phyloP scores from a whole-genome alignment of 179 eudicot species.

The Beta lomatogona region DNA sequence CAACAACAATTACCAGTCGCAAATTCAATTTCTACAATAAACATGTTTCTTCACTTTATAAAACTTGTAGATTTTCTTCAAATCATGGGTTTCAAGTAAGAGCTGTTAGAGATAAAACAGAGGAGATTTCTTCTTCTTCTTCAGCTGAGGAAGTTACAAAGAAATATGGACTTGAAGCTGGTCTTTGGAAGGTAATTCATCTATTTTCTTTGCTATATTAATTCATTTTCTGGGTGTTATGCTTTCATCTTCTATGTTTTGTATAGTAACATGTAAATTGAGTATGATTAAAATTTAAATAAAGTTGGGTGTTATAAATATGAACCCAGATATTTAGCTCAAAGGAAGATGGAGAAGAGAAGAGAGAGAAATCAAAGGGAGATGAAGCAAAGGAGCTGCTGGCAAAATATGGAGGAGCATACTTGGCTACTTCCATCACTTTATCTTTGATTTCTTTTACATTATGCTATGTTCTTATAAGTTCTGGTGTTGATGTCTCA shows the following conservation, averaged over 20 bases:
- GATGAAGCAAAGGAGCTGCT: conserved; percentile 83
- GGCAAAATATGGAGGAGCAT: conserved; percentile 91
- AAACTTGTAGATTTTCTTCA: background rate
- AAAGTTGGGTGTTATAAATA: background rate
- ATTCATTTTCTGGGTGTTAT: background rate
- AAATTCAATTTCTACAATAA: background rate
- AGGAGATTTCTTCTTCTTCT: conserved; percentile 40
- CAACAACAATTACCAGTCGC: background rate
- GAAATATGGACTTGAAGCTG: conserved; percentile 90
- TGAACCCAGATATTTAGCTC: conserved; percentile 71
- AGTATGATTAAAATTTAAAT: too few relatives aligned
- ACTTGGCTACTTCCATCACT: conserved; percentile 84
- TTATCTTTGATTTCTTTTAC: conserved; percentile 85
- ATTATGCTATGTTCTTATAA: conserved; percentile 74
- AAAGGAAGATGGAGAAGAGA: conserved; percentile 63
- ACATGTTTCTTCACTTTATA: background rate
- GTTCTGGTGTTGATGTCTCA: conserved; percentile 79
- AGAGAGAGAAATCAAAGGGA: conserved; percentile 66
- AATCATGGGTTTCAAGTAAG: conserved; percentile 34
- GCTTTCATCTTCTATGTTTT: background rate
- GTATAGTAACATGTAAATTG: too few relatives aligned
- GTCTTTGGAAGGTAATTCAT: conserved; percentile 77
- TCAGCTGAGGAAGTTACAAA: conserved; percentile 75
- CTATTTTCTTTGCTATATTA: too few relatives aligned
- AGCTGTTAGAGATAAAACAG: conserved; percentile 61